Evolutionary conservation across 306 rosid genomes (phyloP), one percentile per base, ranked within the genome.

Genomic region (Arachis hypogaea): DNA sequence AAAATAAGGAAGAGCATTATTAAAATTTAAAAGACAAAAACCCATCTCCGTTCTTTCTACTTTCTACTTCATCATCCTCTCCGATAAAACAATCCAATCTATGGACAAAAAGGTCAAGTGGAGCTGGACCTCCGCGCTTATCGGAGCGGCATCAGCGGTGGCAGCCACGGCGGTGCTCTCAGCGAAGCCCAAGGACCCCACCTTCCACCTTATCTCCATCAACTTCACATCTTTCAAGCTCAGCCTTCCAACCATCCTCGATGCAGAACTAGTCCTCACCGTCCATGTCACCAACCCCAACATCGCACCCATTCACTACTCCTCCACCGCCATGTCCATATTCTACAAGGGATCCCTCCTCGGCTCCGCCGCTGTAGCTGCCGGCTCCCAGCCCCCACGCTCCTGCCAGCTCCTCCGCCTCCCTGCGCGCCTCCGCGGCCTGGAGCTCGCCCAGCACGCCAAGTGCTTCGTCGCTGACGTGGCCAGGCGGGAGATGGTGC

Each of bases 241-340:
- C 47, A 84, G 80, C 58, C 76, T 87, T 11, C 98, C 98, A 0
- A 43, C 8, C 46, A 59, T 83, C 58, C 70, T 91, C 5, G 96
- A 91, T 83, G 85, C 90, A 9, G 98, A 88, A 16, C 74, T 94
- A 9, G 55, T 82, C 69, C 90, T 91, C 60, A 91, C 88, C 76
- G 95, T 91, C 50, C 96, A 94, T 83, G 92, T 89, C 73, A 85
- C 91, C 66, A 93, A 93, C 82, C 98, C 98, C 38, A 93, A 93
- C 92, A 71, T 86, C 28, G 66, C 78, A 0, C 91, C 98, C 11
- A 63, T 93, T 72, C 81, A 85, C 33, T 93, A 89, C 91, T 83
- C 93, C 78, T 84, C 93, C 79, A 76, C 98, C 66, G 65, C 86
- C 77, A 85, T 93, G 97, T 91, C 98, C 58, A 93, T 93, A 61